Conservation (phyloP, 495 filamentous ascomycete species). For the Daldinia vernicosa region DNA sequence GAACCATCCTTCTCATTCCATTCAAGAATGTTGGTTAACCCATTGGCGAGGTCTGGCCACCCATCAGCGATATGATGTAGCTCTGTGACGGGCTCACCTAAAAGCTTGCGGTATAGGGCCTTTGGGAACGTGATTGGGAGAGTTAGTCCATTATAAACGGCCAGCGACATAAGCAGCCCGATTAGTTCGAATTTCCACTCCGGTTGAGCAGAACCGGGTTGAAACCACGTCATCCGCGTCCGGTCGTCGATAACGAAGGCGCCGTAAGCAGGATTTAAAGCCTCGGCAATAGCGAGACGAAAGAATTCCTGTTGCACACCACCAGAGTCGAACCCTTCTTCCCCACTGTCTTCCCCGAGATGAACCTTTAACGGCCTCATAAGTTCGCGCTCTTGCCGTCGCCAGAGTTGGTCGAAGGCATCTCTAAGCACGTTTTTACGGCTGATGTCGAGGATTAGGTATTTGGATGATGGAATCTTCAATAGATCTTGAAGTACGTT, state of each 20-base stretch:
- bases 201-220: conserved; percentile 79
- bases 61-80: conserved; percentile 83
- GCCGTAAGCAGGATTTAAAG: conserved; percentile 77
- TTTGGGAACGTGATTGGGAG: conserved; percentile 88
- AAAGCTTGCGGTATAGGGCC: conserved; percentile 82
- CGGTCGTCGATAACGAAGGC: conserved; percentile 77
- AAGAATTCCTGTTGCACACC: conserved; percentile 98
- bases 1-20: conserved; percentile 79
- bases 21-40: conserved; percentile 72
- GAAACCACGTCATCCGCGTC: conserved; percentile 86
- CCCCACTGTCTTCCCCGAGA: conserved; percentile 79
- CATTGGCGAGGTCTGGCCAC: conserved; percentile 81
- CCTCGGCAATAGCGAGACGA: conserved; percentile 78
- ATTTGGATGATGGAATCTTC: conserved; percentile 70
- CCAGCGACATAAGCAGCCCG: conserved; percentile 85
- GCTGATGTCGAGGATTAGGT: conserved; percentile 79
- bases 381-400: conserved; percentile 81
- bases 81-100: conserved; percentile 69
- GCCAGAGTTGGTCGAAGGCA: conserved; percentile 88
- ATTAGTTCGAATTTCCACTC: conserved; percentile 91
- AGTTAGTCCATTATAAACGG: conserved; percentile 93
- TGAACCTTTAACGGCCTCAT: conserved; percentile 87
- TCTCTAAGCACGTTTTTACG: conserved; percentile 76
- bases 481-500: conserved; percentile 67
- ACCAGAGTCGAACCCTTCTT: conserved; percentile 91